Evolutionary conservation across 495 filamentous ascomycete species (phyloP), one percentile per base, ranked within the genome.

Genomic region (Penicillium fimorum): DNA sequence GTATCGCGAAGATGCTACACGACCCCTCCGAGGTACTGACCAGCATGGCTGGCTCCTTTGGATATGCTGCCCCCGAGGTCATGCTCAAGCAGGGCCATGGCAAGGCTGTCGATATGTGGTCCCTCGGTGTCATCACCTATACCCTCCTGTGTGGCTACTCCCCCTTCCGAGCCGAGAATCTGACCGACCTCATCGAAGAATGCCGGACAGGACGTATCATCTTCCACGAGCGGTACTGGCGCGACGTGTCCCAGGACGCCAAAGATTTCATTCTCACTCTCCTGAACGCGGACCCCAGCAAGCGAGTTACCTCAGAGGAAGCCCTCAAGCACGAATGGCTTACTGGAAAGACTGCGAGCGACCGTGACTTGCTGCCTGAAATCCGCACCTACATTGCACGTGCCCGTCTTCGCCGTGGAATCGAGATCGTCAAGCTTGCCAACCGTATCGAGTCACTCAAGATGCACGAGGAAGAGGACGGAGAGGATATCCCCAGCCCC

Each of bases 21-120:
- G 89, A 78, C 55, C 87, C 92, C 60, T 84, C 91, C 53, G 91
- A 94, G 63, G 89, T 96, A 30, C 84, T 99, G 42, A 97, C 90
- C 25, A 97, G 94, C 56, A 99, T 99, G 94, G 94, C 94, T 18
- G 94, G 94, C 33, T 97, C 95, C 3, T 97, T 99, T 70, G 94
- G 94, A 40, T 99, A 99, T 65, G 94, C 94, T 18, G 94, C 94
- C 1, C 94, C 94, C 8, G 94, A 99, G 69, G 92, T 99, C 43
- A 99, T 99, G 94, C 79, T 96, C 47, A 97, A 96, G 78, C 84
- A 90, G 61, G 94, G 95, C 37, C 94, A 99, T 68, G 94, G 95
- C 65, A 97, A 97, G 70, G 89, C 94, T n/a, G 94, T 97, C 29
- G 94, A 99, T 67, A 95, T 99, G 90, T 99, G 94, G 94, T 97